Evolutionary conservation across 768 basidiomycete genomes (phyloP).

Genomic region (Daedaleopsis nitida): DNA sequence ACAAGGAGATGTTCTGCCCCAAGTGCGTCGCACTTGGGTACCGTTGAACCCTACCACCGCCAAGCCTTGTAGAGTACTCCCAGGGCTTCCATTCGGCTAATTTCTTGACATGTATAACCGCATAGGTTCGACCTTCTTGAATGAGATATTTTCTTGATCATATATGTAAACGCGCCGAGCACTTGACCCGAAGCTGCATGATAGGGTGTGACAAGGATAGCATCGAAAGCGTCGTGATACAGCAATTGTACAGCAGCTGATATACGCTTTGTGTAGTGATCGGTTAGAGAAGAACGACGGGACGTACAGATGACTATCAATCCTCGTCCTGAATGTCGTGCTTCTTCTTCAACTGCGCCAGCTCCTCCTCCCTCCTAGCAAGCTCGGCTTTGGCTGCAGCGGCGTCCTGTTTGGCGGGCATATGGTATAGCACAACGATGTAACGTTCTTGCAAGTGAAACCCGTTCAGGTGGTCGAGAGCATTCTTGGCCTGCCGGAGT

Average conservation of each 20-base stretch:
- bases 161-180: neutral
- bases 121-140: neutral
- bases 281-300: neutral
- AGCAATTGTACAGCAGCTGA: slow-evolving; percentile 4
- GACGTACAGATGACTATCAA: slow-evolving; percentile 33
- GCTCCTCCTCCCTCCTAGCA: slow-evolving; percentile 87
- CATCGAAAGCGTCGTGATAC: neutral
- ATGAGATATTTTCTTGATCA: neutral
- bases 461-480: slow-evolving; percentile 94
- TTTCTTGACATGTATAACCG: neutral
- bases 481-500: slow-evolving; percentile 81
- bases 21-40: slow-evolving; percentile 37
- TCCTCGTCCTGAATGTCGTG: slow-evolving; percentile 79
- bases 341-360: slow-evolving; percentile 82
- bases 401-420: slow-evolving; percentile 96
- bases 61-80: neutral
- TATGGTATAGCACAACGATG: slow-evolving; percentile 97
- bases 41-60: neutral
- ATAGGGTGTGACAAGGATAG: neutral
- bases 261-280: neutral
- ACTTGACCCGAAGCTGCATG: neutral
- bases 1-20: slow-evolving; percentile 62
- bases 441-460: slow-evolving; percentile 98
- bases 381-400: slow-evolving; percentile 92
- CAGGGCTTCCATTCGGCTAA: neutral